A percentile compares a stretch with the other conserved stretches of the same genome.
Evolutionary conservation across 441 rosid genomes (phyloP).

Genomic region (Adansonia madagascariensis): DNA sequence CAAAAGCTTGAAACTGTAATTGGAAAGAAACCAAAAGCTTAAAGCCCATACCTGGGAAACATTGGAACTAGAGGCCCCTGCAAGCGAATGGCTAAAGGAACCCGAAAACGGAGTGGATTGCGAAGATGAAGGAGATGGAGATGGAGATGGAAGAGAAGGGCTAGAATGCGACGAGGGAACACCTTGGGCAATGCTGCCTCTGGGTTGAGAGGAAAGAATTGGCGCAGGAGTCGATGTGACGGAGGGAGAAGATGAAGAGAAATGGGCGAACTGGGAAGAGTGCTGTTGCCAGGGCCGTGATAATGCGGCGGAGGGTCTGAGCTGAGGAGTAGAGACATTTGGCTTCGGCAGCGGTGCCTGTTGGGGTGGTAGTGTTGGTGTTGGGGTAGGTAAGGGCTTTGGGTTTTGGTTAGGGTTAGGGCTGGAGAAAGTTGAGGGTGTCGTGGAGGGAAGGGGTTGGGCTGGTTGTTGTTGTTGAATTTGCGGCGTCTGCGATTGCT

Average conservation of each 20-base stretch:
- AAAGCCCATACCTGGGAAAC: conserved; percentile 50
- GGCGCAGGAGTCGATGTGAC: conserved; percentile 15
- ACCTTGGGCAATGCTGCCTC: conserved; percentile 72
- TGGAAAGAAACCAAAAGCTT: neutral
- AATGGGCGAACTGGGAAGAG: conserved; percentile 49
- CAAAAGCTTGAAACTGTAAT: neutral
- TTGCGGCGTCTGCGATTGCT: conserved; percentile 28
- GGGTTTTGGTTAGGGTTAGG: conserved; percentile 21
- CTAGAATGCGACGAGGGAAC: conserved; percentile 61
- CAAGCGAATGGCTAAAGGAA: conserved; percentile 64
- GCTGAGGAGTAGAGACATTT: conserved; percentile 32
- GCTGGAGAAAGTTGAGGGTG: conserved; percentile 33
- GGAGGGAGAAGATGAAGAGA: conserved; percentile 46
- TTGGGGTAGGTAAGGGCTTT: conserved; percentile 34
- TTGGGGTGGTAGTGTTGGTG: conserved; percentile 16
- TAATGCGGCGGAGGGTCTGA: conserved; percentile 34
- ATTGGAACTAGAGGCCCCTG: conserved; percentile 50
- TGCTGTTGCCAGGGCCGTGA: conserved; percentile 75
- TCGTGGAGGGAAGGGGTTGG: conserved; percentile 32
- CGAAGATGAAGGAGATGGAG: conserved; percentile 45
- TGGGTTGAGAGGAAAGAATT: conserved; percentile 44
- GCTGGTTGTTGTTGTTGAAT: conserved; percentile 32
- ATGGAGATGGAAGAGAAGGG: conserved; percentile 29
- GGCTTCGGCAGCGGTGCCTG: conserved; percentile 16
- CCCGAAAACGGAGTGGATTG: conserved; percentile 60